A percentile compares a stretch with the other conserved stretches of the same genome.
Conservation (phyloP, 192 early-diverging fungal genomes). For the Linnemannia schmuckeri region DNA sequence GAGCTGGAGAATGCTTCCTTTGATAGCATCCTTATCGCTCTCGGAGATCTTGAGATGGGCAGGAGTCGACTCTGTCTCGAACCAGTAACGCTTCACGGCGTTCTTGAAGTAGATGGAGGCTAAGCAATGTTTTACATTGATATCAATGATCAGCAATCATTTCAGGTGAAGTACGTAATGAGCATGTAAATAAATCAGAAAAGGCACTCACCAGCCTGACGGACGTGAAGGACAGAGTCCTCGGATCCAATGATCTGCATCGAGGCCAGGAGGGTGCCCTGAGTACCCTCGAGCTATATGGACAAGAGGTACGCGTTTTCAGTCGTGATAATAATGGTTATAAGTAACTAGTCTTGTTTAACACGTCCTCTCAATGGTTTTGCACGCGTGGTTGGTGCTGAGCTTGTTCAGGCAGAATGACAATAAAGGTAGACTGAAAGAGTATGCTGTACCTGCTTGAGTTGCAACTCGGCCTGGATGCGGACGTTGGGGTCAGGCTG, state of each 20-base stretch:
- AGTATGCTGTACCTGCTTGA: conserved; percentile 70
- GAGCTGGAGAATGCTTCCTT: conserved; percentile 80
- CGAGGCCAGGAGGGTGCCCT: conserved; percentile 31
- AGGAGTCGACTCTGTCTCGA: conserved; percentile 62
- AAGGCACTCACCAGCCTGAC: conserved; percentile 66
- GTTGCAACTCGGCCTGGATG: conserved; percentile 85
- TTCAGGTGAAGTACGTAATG: background rate
- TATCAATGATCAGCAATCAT: background rate
- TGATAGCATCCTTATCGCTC: conserved; percentile 77
- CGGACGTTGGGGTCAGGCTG: conserved; percentile 84
- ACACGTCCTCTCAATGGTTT: background rate
- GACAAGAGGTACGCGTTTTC: background rate
- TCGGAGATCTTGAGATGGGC: conserved; percentile 70
- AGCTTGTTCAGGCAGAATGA: background rate
- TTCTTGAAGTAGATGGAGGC: conserved; percentile 54
- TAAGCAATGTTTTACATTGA: background rate
- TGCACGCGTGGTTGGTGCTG: background rate
- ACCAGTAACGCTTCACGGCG: conserved; percentile 37
- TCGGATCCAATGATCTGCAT: conserved; percentile 70
- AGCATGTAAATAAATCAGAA: background rate
- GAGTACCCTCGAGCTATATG: conserved; percentile 44
- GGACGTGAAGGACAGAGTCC: conserved; percentile 62
- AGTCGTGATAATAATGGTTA: background rate
- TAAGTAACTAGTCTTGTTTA: background rate
- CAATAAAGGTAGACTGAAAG: background rate